These are phyloP conservation scores for Parascedosporium putredinis DNA, from an alignment of 2,329 filamentous ascomycete genomes.

Conservation along the genomic window DNA sequence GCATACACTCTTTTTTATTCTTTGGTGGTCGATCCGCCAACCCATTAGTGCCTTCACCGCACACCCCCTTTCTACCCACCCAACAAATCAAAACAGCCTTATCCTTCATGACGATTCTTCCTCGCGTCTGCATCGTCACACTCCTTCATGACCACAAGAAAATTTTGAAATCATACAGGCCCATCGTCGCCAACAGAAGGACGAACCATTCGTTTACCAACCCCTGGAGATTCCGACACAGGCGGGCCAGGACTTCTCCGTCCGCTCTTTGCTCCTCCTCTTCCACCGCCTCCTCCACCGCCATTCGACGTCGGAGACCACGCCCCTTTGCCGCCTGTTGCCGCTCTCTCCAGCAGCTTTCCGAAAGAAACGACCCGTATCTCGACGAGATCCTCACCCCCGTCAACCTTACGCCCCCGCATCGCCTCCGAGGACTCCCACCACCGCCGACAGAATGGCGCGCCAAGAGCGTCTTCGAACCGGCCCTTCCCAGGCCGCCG, in stretches of 20 bases:
- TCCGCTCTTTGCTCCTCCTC: conserved; percentile 24
- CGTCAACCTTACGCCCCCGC: not conserved
- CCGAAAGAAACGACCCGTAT: not conserved
- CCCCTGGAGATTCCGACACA: conserved; percentile 25
- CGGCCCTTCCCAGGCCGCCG: conserved; percentile 27
- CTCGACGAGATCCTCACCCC: conserved; percentile 2
- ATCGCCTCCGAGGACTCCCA: conserved; percentile 13
- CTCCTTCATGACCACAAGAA: conserved; percentile 32
- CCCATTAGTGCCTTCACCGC: too few relatives aligned
- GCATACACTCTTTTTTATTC: not conserved
- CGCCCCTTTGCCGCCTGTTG: conserved; percentile 4
- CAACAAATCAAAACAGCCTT: not conserved
- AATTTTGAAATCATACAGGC: conserved; percentile 30
- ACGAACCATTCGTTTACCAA: conserved; percentile 23
- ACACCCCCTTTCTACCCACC: not conserved
- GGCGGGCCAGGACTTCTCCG: conserved; percentile 25
- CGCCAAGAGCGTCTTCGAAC: conserved; percentile 28
- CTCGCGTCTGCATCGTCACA: conserved; percentile 26
- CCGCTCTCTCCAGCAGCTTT: conserved; percentile 6
- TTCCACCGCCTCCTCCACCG: conserved; percentile 19
- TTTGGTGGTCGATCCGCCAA: too few relatives aligned
- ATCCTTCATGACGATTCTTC: conserved; percentile 5
- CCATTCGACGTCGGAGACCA: conserved; percentile 7
- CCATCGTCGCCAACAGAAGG: conserved; percentile 32
- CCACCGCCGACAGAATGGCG: conserved; percentile 15